Evolutionary conservation across 352 stramenopile genomes (phyloP), one percentile per base, ranked within the genome.

Genomic region (Pilasporangium apinafurcum): DNA sequence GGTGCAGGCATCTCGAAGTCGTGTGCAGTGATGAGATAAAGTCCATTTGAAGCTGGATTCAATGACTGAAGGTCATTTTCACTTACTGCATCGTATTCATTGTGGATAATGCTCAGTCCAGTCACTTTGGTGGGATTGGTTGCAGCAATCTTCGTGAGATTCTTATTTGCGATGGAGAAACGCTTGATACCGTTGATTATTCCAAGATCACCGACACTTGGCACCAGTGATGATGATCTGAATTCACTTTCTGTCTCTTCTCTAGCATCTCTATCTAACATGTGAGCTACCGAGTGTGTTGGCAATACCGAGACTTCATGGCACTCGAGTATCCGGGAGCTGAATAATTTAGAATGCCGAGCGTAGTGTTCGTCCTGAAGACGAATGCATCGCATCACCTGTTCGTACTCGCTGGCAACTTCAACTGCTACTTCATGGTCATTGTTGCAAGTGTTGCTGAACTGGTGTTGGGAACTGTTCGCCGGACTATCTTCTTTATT

Each of bases 291-390:
- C 16, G 21, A 37, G n/a, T 45, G 42, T 9, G 21, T 35, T 3
- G 48, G 67, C 0, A 69, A 46, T 17, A 83, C 56, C 0, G 75
- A 81, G 12, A 85, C 58, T 45, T 87, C 75, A 38, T 79, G 73
- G 31, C 43, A 68, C 38, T 87, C 71, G 25, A 83, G 69, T 51
- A 83, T 68, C 12, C 75, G 68, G 1, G 75, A 66, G 38, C 56
- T 83, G 34, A 85, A 87, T 1, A 87, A 44, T 53, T 87, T 87
- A 24, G 56, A 30, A 30, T 85, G 51, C 17, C 62, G 65, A 14
- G 70, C 71, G 22, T 85, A 85, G 39, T 87, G 75, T 34, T 87
- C 75, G 39, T 87, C 71, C 42, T 87, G 71, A 7, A 50, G 30
- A 1, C 69, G 69, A 17, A 87, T 71, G 17, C 48, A 48, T 4